Evolutionary conservation across 768 basidiomycete genomes (phyloP), one percentile per base, ranked within the genome.

Genomic region (Crucibulum laeve): DNA sequence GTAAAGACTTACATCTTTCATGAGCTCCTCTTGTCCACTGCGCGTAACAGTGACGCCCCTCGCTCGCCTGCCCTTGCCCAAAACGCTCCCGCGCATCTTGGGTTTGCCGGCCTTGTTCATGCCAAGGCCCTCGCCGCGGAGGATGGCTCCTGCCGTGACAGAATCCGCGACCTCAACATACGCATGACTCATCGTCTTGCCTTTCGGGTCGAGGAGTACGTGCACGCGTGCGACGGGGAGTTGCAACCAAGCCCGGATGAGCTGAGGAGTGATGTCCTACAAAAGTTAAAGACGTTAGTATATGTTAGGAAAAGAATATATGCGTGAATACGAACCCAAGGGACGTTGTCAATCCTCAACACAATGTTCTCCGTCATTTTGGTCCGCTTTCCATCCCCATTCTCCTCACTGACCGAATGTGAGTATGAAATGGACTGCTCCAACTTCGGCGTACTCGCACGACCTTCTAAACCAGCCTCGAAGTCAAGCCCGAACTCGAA

Each of bases 131-230:
- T 76, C 75, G 25, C 79, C 76, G 10, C 88, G 73, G 8, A 91
- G 69, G 24, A 86, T 82, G 19, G 77, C 73, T 36, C 82, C 79
- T 10, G 85, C 85, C 21, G 76, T 72, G 1, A 73, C 72, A 23
- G 81, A 76, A 47, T 76, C 71, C 18, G 65, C 65, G 48, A 89
- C 77, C 59, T 91, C 89, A 11, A 86, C 83, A 50, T 82, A 91
- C 1, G 90, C 89, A 60, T 92, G 89, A 49, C 84, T 87, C 42
- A 84, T 70, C 0, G 90, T 92, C 64, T 91, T 91, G 30, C 89
- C 89, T 52, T 85, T 82, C 26, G 73, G 68, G 52, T 92, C 89
- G 45, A 92, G 76, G 15, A 92, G 74, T 30, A 91, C 85, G 52
- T 91, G 85, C 5, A 83, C 84, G 39, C 80, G 76, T 41, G 73